Base-by-base conservation (phyloP, 345 rosid species). In the Melastoma malabathricum region DNA sequence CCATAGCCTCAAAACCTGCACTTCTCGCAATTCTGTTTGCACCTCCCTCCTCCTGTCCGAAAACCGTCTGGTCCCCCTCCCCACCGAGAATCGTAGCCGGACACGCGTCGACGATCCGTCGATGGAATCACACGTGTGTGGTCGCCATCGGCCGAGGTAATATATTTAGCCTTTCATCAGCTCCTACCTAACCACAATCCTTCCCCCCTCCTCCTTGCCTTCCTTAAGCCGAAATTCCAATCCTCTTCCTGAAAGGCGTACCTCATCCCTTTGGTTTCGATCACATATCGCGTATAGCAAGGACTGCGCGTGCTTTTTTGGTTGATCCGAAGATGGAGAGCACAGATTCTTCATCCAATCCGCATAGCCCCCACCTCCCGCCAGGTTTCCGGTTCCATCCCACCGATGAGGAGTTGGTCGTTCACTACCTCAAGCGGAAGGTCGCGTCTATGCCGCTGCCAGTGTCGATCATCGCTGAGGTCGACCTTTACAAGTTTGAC, bases 311-410 rank as follows among this genome's bases (percentile, higher is more conserved):
- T n/a, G 3, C 15, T 50, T 18, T 1, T 14, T 18, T n/a, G 13
- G 6, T 23, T 18, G 29, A 17, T 47, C 13, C 60, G 4, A 22
- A 22, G 10, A 76, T 76, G 81, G 81, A 73, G 65, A 70, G 81
- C 43, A 67, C 64, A 0, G 72, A 65, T 49, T 72, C 67, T 1
- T 70, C 78, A 10, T 51, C 72, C 10, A 43, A 57, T 2, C 50
- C 65, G 3, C 75, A 56, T 10, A 66, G 64, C 60, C 81, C 63
- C 10, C 69, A 54, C 19, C 67, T 76, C 14, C 78, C 75, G 3
- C 81, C 78, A 0, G 78, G 81, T 5, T 76, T 76, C 73, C 58
- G 81, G 14, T 72, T 76, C 67, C 81, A 72, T 64, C 81, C 81
- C 8, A 76, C 81, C 8, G 75, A 76, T 2, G 81, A 76, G 54